phyloP scores from a whole-genome alignment of 2,329 filamentous ascomycete genomes.

The Chrysosphaeria jannelii region DNA sequence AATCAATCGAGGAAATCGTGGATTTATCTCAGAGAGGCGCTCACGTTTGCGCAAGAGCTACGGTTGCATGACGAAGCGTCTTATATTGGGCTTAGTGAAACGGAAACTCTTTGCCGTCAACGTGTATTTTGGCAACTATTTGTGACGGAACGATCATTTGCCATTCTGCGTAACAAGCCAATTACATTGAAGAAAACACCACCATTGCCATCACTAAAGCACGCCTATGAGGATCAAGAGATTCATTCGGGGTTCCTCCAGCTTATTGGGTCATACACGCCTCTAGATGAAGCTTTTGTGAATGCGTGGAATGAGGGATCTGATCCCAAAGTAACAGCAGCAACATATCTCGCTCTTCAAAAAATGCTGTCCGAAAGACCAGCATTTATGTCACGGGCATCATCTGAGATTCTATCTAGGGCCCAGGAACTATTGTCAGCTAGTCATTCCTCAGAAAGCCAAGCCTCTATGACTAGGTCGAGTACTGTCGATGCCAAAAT shows the following conservation, averaged over 20 bases:
- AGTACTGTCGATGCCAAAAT: too few relatives aligned
- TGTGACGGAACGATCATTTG: slow-evolving; percentile 31
- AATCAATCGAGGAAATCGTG: slow-evolving; percentile 30
- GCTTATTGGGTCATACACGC: slow-evolving; percentile 27
- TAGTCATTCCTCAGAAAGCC: slow-evolving; percentile 12
- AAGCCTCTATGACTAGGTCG: slow-evolving; percentile 4
- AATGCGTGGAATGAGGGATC: slow-evolving; percentile 30
- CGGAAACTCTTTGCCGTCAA: slow-evolving; percentile 21
- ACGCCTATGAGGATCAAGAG: slow-evolving; percentile 19
- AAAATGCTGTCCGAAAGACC: slow-evolving; percentile 9
- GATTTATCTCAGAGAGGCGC: slow-evolving; percentile 29
- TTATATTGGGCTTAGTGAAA: slow-evolving; percentile 16
- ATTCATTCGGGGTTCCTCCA: slow-evolving; percentile 27
- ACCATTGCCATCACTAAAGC: slow-evolving; percentile 18
- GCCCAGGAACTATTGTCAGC: slow-evolving; percentile 1
- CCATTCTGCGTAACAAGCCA: slow-evolving; percentile 30
- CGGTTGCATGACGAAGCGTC: slow-evolving; percentile 25
- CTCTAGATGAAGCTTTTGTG: slow-evolving; percentile 31
- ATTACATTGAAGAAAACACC: slow-evolving; percentile 29
- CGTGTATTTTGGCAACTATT: slow-evolving; percentile 32
- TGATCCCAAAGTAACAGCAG: slow-evolving; percentile 9
- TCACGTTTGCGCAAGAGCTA: slow-evolving; percentile 26
- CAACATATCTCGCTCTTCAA: slow-evolving; percentile 10
- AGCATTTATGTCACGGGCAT: slow-evolving; percentile 7
- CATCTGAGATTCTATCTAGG: slow-evolving; percentile 2